Evolutionary conservation across 805 yeast genomes (phyloP).

Genomic region (Yarrowia deformans): DNA sequence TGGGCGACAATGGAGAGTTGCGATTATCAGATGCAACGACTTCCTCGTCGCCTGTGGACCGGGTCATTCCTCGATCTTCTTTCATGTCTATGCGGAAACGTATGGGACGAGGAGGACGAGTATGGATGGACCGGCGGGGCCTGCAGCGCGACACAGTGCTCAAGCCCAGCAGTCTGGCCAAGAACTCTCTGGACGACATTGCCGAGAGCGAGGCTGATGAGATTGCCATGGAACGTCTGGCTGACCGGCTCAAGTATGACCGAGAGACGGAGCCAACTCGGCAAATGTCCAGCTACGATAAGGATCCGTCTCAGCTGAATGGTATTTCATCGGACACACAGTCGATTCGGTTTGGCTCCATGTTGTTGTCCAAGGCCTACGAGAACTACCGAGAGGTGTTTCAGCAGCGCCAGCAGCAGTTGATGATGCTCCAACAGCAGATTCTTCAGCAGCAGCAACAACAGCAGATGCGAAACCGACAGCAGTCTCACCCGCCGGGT

Average conservation of each 20-base stretch:
- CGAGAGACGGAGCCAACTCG: conserved; percentile 56
- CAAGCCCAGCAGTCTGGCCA: conserved; percentile 37
- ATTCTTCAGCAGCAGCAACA: conserved; percentile 53
- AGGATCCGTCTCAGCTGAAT: conserved; percentile 84
- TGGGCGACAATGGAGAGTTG: conserved; percentile 37
- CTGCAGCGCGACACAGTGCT: conserved; percentile 49
- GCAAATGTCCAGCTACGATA: conserved; percentile 62
- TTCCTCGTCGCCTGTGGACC: conserved; percentile 7
- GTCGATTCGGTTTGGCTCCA: conserved; percentile 87
- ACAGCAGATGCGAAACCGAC: conserved; percentile 43
- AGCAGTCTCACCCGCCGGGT: conserved; percentile 28
- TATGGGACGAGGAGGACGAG: conserved; percentile 71
- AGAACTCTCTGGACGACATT: conserved; percentile 42
- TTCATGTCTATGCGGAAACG: conserved; percentile 63
- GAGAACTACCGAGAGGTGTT: conserved; percentile 80
- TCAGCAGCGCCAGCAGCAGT: conserved; percentile 70
- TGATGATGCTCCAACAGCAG: conserved; percentile 51
- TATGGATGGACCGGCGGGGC: conserved; percentile 78
- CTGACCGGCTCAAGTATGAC: conserved; percentile 74
- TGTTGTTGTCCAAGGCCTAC: conserved; percentile 86
- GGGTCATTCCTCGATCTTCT: conserved; percentile 23
- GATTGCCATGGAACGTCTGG: conserved; percentile 53
- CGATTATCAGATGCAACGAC: conserved; percentile 34
- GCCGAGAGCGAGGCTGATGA: conserved; percentile 51
- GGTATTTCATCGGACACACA: conserved; percentile 87